Evolutionary conservation across 2,329 filamentous ascomycete species (phyloP).

Genomic region (Sporothrix variecibatus): DNA sequence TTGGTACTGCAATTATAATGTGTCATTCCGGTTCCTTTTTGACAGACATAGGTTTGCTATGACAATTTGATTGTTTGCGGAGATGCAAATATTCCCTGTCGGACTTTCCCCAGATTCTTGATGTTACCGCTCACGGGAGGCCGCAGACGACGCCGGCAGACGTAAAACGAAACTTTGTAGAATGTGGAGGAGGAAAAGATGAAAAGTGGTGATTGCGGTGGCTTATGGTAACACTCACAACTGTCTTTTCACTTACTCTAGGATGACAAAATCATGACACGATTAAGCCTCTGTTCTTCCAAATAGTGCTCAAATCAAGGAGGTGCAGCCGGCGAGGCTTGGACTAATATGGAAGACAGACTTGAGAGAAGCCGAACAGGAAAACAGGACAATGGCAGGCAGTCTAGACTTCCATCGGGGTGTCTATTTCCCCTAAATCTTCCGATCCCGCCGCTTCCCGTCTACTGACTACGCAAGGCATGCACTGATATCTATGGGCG

Average conservation of each 20-base stretch:
- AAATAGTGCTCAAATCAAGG: background rate
- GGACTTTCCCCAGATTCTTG: slow-evolving; percentile 14
- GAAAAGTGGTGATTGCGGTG: background rate
- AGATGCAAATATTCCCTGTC: background rate
- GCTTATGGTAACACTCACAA: too few relatives aligned
- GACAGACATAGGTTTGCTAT: background rate
- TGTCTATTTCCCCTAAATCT: background rate
- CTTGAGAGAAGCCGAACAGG: background rate
- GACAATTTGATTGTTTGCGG: background rate
- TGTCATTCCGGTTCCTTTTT: background rate
- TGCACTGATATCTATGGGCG: background rate
- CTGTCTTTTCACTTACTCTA: background rate
- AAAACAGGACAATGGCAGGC: background rate
- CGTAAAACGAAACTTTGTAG: background rate
- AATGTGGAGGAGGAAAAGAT: too few relatives aligned
- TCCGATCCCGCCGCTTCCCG: background rate
- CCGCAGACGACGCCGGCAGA: slow-evolving; percentile 12
- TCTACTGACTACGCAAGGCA: background rate
- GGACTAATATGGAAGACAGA: background rate
- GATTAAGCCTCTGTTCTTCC: background rate
- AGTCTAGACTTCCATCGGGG: too few relatives aligned
- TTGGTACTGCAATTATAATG: background rate
- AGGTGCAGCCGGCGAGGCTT: background rate
- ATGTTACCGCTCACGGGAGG: background rate
- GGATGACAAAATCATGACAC: background rate